Base-by-base conservation (phyloP, 2,329 filamentous ascomycete species). In the Alternaria brassicicola region DNA sequence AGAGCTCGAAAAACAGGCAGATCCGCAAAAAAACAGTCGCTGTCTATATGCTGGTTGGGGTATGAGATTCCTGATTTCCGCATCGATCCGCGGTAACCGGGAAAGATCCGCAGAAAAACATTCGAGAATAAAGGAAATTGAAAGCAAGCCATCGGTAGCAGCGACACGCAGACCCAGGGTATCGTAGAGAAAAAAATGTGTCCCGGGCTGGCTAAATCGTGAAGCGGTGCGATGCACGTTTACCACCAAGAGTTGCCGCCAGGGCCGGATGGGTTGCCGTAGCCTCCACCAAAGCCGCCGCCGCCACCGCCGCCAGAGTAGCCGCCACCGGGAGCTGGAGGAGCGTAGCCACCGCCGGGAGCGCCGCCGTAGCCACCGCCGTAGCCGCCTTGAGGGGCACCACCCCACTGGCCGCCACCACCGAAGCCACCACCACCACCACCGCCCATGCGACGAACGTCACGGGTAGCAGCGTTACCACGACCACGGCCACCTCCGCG, bases 391-490 rank as follows among this genome's bases (percentile, higher is more conserved):
- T 52, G 50, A 42, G 55, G 58, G 48, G 58, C 55, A 36, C 58
- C 58, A 26, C 58, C 58, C 58, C 58, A 61, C 52, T 81, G 79
- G 57, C 81, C 80, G 57, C 77, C 73, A 39, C 77, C 72, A 59
- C 82, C 83, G 55, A 84, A 83, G 39, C 86, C 88, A 56, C 86
- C 88, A 62, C 86, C 87, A 79, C 79, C 79, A 47, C 79, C 36
- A 41, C 78, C 79, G 43, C 78, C 79, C 68, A 77, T 80, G 60
- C 79, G 78, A 81, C 95, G 92, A 84, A 95, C 92, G 78, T 98
- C 95, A 76, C 93, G 93, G 79, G 89, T 96, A 71, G 89, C 85
- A 76, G 78, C 74, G 64, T 77, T 83, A 74, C 90, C 89, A 75
- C 90, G 87, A 61, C 90, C 89, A 74, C 91, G 88, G 59, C 92